Percentiles rank a stretch among this genome's conserved stretches.
Conservation (phyloP, 768 basidiomycete species). For the Pisolithus tinctorius region DNA sequence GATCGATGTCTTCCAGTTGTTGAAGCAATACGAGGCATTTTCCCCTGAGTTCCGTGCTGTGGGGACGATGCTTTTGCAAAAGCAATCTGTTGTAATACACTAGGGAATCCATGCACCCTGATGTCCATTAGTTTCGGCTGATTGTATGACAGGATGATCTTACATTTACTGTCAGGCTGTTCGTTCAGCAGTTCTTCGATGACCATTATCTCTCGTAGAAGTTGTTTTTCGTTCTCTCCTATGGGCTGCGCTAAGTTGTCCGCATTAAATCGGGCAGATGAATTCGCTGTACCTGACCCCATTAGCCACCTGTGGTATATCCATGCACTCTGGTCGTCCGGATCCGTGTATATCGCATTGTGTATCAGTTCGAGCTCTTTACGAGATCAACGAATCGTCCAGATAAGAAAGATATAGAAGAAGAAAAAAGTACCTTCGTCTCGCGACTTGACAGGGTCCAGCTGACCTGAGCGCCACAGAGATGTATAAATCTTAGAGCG, state of each 20-base stretch:
- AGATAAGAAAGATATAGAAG: background rate
- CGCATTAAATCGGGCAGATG: background rate
- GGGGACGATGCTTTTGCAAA: slow-evolving; percentile 37
- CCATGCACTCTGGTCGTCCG: slow-evolving; percentile 95
- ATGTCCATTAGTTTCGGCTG: background rate
- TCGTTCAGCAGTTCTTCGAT: slow-evolving; percentile 83
- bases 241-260: slow-evolving; percentile 1
- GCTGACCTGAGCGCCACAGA: slow-evolving; percentile 55
- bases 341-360: slow-evolving; percentile 95
- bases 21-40: slow-evolving; percentile 47
- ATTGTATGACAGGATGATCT: slow-evolving; percentile 15
- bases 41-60: slow-evolving; percentile 32
- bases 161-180: slow-evolving; percentile 92
- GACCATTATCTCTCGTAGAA: slow-evolving; percentile 68
- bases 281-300: slow-evolving; percentile 52
- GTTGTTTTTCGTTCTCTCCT: slow-evolving; percentile 53
- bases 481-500: slow-evolving; percentile 72
- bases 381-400: background rate
- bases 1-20: slow-evolving; percentile 61
- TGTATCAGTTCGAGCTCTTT: slow-evolving; percentile 88
- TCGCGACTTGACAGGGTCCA: slow-evolving; percentile 48
- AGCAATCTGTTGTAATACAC: slow-evolving; percentile 77
- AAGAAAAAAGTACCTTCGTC: slow-evolving; percentile 52
- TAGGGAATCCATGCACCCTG: slow-evolving; percentile 94
- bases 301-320: slow-evolving; percentile 98